phyloP scores from a whole-genome alignment of 1,139 yeast species.

The Nakaseomyces nivariensis region DNA sequence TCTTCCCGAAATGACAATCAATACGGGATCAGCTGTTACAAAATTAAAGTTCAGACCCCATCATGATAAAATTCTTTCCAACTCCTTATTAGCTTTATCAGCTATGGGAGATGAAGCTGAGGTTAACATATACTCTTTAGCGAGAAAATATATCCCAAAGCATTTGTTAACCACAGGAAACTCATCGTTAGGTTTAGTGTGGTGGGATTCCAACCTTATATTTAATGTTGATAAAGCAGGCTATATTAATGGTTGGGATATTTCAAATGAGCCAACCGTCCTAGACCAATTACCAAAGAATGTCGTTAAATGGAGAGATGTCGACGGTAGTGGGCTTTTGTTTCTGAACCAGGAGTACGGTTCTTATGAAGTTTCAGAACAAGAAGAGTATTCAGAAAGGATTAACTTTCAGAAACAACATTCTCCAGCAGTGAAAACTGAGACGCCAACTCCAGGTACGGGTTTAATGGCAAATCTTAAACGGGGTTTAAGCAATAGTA shows the following conservation, averaged over 20 bases:
- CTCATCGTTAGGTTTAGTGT: conserved; percentile 27
- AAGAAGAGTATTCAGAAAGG: conserved; percentile 1
- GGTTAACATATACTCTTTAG: conserved; percentile 62
- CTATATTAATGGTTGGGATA: conserved; percentile 27
- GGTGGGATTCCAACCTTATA: conserved; percentile 27
- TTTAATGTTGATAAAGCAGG: conserved; percentile 28
- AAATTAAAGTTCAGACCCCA: conserved; percentile 45
- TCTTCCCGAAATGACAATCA: conserved; percentile 61
- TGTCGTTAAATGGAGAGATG: conserved; percentile 28
- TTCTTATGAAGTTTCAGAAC: conserved; percentile 11
- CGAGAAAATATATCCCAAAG: conserved; percentile 66
- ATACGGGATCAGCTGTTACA: conserved; percentile 52
- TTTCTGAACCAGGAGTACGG: conserved; percentile 25
- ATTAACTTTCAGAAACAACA: background rate
- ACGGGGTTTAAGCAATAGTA: conserved; percentile 5
- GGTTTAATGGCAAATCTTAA: conserved; percentile 3
- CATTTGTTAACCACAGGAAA: conserved; percentile 34
- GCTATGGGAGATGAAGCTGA: conserved; percentile 69
- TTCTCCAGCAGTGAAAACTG: background rate
- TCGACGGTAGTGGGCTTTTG: conserved; percentile 29
- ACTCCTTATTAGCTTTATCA: conserved; percentile 66
- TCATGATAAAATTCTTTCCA: conserved; percentile 33
- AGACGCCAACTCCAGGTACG: background rate
- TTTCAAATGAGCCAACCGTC: conserved; percentile 25
- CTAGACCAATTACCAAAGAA: conserved; percentile 24